phyloP scores from a whole-genome alignment of 2,329 filamentous ascomycete genomes.

The Ceratocystis variospora region DNA sequence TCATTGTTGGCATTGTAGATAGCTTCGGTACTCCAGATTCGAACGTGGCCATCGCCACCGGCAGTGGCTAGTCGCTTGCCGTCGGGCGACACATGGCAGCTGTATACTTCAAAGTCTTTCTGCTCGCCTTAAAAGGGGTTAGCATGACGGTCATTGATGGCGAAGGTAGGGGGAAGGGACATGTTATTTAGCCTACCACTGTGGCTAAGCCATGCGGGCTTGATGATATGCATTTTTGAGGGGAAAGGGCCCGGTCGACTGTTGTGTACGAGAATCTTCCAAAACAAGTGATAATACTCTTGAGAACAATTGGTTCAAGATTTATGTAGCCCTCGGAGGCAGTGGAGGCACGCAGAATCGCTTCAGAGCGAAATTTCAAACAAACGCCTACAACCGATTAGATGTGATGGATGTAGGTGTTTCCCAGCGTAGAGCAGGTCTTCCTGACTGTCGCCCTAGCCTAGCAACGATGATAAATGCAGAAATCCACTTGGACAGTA shows the following conservation, averaged over 20 bases:
- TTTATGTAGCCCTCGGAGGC: background rate
- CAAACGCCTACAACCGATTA: background rate
- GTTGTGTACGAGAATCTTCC: background rate
- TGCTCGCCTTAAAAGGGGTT: conserved; percentile 48
- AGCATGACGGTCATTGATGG: background rate
- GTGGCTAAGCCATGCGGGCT: conserved; percentile 91
- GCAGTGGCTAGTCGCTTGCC: conserved; percentile 84
- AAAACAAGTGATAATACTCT: too few relatives aligned
- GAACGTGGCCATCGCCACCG: conserved; percentile 92
- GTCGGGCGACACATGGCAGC: conserved; percentile 92
- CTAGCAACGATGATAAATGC: background rate
- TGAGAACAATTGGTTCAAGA: background rate
- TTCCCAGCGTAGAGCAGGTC: background rate
- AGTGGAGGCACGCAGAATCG: background rate
- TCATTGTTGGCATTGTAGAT: conserved; percentile 68
- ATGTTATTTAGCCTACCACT: conserved; percentile 35
- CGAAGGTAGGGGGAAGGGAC: background rate
- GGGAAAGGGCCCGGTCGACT: background rate
- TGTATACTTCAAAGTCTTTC: conserved; percentile 97
- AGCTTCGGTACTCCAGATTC: conserved; percentile 93
- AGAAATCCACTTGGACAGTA: background rate
- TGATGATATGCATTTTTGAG: conserved; percentile 66
- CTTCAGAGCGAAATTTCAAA: background rate
- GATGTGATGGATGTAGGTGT: background rate
- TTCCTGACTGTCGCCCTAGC: background rate